These are phyloP conservation scores for Suillus subalutaceus DNA, from an alignment of 768 basidiomycete species.

Conservation along the genomic window DNA sequence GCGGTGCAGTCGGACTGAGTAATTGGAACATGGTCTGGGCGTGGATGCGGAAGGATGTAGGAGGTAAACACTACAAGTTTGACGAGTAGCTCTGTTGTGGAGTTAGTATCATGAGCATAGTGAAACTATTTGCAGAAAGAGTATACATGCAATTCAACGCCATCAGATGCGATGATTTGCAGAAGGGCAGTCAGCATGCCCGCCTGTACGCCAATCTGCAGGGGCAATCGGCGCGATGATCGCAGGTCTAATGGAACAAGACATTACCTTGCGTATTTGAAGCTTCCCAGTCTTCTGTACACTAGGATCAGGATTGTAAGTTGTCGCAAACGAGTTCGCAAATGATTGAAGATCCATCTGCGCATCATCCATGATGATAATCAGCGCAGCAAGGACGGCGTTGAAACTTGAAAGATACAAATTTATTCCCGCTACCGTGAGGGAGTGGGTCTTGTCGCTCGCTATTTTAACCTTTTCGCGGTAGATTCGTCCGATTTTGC, in stretches of 20 bases:
- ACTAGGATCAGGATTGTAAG: conserved; percentile 84
- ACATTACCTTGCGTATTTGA: conserved; percentile 77
- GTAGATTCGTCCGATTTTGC: too few species aligned
- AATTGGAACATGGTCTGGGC: too few species aligned
- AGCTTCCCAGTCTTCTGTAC: conserved; percentile 84
- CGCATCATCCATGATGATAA: conserved; percentile 42
- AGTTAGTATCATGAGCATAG: background rate
- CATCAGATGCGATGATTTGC: conserved; percentile 82
- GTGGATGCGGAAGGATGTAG: too few species aligned
- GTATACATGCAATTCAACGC: conserved; percentile 69
- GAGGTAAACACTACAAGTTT: too few species aligned
- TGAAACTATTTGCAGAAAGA: too few species aligned
- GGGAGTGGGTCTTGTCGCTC: too few species aligned
- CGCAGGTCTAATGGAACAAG: background rate
- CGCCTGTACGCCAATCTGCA: conserved; percentile 74
- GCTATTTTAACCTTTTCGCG: too few species aligned
- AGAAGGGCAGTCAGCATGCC: conserved; percentile 84
- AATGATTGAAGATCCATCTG: conserved; percentile 78
- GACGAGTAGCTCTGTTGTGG: conserved; percentile 54
- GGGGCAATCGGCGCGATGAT: conserved; percentile 11
- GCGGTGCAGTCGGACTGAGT: too few species aligned
- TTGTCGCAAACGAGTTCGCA: conserved; percentile 78
- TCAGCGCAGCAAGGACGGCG: too few species aligned
- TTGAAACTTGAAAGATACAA: too few species aligned
- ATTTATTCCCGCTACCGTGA: too few species aligned